Percentiles rank a stretch among this genome's conserved stretches.
Evolutionary conservation across 2,329 filamentous ascomycete genomes (phyloP).

Genomic region (Hymenoscyphus scutula): DNA sequence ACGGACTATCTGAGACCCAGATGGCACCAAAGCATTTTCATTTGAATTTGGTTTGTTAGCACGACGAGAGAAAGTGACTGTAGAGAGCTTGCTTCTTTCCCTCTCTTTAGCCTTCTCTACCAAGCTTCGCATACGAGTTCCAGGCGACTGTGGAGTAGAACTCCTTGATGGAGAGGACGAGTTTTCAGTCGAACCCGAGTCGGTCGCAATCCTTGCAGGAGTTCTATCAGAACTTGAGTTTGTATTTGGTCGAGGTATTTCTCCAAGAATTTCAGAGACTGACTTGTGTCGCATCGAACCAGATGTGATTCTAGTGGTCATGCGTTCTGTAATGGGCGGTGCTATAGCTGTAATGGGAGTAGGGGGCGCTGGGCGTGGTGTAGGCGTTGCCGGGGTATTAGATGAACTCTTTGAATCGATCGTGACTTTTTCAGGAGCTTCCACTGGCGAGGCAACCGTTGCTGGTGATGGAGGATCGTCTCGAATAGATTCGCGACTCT

Average conservation of each 20-base stretch:
- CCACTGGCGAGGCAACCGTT: constrained; percentile 14
- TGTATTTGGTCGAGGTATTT: constrained; percentile 45
- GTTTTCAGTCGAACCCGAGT: constrained; percentile 25
- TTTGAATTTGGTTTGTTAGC: constrained; percentile 43
- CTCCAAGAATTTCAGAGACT: constrained; percentile 68
- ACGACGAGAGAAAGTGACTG: constrained; percentile 75
- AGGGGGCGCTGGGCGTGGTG: constrained; percentile 29
- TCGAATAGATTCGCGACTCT: constrained; percentile 22
- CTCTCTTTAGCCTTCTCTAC: constrained; percentile 47
- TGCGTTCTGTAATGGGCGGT: constrained; percentile 48
- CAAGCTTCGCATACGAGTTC: constrained; percentile 32
- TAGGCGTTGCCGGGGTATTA: constrained; percentile 21
- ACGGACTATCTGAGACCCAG: constrained; percentile 14
- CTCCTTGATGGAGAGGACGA: constrained; percentile 35
- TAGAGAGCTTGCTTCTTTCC: constrained; percentile 66
- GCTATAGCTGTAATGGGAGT: constrained; percentile 32
- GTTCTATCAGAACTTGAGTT: constrained; percentile 21
- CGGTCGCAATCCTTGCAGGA: constrained; percentile 16
- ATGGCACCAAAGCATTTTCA: constrained; percentile 20
- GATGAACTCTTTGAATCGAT: constrained; percentile 20
- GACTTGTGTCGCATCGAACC: constrained; percentile 70
- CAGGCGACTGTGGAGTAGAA: constrained; percentile 45
- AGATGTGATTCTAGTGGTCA: constrained; percentile 68
- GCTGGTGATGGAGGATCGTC: constrained; percentile 5
- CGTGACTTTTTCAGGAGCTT: constrained; percentile 11